These are phyloP conservation scores for Monilinia polystroma DNA, from an alignment of 2,329 filamentous ascomycete genomes.

Conservation along the genomic window DNA sequence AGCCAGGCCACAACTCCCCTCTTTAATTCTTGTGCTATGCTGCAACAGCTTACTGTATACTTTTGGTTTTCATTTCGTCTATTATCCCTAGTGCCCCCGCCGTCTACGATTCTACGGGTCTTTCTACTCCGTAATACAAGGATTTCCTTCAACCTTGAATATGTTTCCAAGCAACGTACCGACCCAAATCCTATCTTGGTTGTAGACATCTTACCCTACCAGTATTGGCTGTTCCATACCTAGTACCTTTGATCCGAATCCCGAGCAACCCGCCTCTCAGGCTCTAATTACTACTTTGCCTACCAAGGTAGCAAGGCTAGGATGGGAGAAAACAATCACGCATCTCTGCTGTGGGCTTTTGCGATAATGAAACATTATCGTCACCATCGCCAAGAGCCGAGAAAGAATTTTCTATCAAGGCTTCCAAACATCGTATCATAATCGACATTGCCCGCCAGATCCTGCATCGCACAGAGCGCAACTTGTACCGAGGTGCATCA, in stretches of 20 bases:
- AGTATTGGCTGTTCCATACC: background rate
- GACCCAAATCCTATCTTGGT: background rate
- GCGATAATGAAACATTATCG: conserved; percentile 1
- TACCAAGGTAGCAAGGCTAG: background rate
- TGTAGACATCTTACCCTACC: background rate
- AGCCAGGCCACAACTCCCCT: background rate
- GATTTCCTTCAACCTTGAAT: background rate
- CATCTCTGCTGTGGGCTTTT: conserved; percentile 1
- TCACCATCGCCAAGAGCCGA: conserved; percentile 12
- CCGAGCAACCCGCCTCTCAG: background rate
- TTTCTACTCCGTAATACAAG: background rate
- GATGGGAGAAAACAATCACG: background rate
- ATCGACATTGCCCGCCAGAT: too few relatives aligned
- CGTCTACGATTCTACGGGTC: background rate
- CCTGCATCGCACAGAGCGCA: conserved; percentile 2
- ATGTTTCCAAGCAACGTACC: too few relatives aligned
- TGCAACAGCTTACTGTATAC: background rate
- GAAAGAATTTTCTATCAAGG: conserved; percentile 4
- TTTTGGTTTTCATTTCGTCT: background rate
- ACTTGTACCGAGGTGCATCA: conserved; percentile 8
- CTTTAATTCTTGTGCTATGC: background rate
- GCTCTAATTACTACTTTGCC: too few relatives aligned
- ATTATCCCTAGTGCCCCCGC: background rate
- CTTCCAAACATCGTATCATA: conserved; percentile 16
- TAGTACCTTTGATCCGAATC: conserved; percentile 2